Evolutionary conservation across 176 grass and related monocot species (phyloP).

Genomic region (Guadua angustifolia): DNA sequence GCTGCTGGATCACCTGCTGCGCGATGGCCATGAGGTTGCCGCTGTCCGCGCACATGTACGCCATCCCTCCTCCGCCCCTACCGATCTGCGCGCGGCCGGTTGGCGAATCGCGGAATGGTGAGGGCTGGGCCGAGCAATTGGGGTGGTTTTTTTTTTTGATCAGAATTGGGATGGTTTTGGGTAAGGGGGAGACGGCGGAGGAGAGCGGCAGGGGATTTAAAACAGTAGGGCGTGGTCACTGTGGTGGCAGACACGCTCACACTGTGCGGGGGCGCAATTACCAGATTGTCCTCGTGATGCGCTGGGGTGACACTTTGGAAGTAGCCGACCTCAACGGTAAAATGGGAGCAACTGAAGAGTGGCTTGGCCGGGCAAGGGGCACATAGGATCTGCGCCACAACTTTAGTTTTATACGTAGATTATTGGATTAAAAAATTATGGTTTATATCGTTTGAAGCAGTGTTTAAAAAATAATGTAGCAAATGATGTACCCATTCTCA

Average conservation of each 20-base stretch:
- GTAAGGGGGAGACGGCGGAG: conserved; percentile 27
- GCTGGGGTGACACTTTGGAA: not conserved
- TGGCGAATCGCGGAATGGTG: conserved; percentile 22
- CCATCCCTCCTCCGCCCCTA: conserved; percentile 52
- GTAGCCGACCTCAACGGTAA: conserved; percentile 58
- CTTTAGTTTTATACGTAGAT: no score
- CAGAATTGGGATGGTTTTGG: conserved; percentile 16
- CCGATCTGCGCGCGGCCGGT: conserved; percentile 24
- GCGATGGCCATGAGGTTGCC: conserved; percentile 99
- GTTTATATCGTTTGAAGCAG: no score
- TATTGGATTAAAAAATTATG: no score
- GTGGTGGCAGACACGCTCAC: conserved; percentile 31
- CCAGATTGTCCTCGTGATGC: conserved; percentile 24
- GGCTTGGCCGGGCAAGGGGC: not conserved
- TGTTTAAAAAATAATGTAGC: no score
- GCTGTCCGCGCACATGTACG: conserved; percentile 98
- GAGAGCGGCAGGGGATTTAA: conserved; percentile 77
- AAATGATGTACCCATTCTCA: no score
- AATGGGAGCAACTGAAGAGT: conserved; percentile 31
- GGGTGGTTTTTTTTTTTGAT: not conserved
- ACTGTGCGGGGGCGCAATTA: conserved; percentile 8
- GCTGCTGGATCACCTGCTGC: conserved; percentile 96
- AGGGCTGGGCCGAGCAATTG: conserved; percentile 17
- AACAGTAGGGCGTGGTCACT: conserved; percentile 61
- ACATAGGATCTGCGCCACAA: no score